Base-by-base conservation (phyloP, 345 rosid genomes). In the Lepidium didymum region DNA sequence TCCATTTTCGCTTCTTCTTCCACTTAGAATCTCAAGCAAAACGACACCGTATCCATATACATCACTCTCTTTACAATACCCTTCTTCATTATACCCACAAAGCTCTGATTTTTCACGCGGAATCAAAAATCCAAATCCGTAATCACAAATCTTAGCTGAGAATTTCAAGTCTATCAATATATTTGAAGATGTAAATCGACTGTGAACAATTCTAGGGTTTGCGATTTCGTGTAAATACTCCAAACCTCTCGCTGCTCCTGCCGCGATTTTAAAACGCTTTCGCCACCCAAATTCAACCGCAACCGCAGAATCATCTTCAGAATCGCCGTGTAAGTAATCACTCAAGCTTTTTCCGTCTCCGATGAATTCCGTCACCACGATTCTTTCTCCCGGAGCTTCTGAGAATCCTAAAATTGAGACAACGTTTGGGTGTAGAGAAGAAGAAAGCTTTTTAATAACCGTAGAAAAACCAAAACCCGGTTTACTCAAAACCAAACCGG, bases 381-480 rank as follows among this genome's bases (percentile, higher is more conserved):
- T 81, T 50, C 98, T 82, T 71, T 92, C 96, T 0, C 91, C 96
- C 0, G 96, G 96, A n/a, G 93, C 96, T 52, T 92, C 91, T 0
- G 96, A 84, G 44, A 74, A 78, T 19, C 96, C 98, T 40, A 85
- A 4, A 8, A 92, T 76, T 3, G 90, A 73, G 0, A 87, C 96
- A 67, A 87, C 62, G 63, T 90, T 81, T 0, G 83, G 90, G 51
- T 92, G 96, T 1, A 70, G 81, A 2, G 90, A 84, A 44, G 80
- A 77, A 38, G 96, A 87, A 13, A 92, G 85, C 10, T 86, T 60
- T 68, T 81, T 87, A 21, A 89, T 60, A 13, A 81, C 79, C 1
- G 92, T 69, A 6, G 83, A 67, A 40, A 92, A 92, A 51, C 86
- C 89, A 11, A 84, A 81, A 35, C 90, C 90, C 0, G 85, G 92